Evolutionary conservation across 1,284 basidiomycete genomes (phyloP), one percentile per base, ranked within the genome.

Genomic region (Austropuccinia psidii): DNA sequence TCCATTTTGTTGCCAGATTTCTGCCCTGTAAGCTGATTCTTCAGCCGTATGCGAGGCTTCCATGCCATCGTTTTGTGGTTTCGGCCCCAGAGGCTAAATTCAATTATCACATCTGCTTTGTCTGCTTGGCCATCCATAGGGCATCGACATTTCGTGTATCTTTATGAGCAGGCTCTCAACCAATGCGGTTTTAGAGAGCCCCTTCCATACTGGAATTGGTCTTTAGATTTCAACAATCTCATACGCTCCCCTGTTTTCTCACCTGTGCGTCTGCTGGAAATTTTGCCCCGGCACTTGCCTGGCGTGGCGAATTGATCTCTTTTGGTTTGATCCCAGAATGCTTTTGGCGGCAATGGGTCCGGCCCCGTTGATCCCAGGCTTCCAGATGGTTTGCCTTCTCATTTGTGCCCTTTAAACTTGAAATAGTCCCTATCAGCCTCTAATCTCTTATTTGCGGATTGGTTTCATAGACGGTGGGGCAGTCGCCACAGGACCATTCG

Each of bases 61-160:
- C n/a, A n/a, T n/a, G n/a, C n/a, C n/a, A n/a, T n/a, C n/a, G n/a
- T n/a, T n/a, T n/a, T n/a, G n/a, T n/a, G n/a, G n/a, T n/a, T n/a
- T n/a, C n/a, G 50, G 27, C 27, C 24, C 39, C 15, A 54, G 29
- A 49, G 49, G 27, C 24, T 29, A 37, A 15, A 29, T 37, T 57
- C 6, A 57, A 27, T 24, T 55, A 55, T n/a, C n/a, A n/a, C n/a
- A n/a, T n/a, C n/a, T n/a, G n/a, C n/a, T n/a, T n/a, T n/a, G n/a
- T n/a, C n/a, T n/a, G n/a, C n/a, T n/a, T n/a, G n/a, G n/a, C n/a
- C n/a, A n/a, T n/a, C 19, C 47, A 33, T 70, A 72, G 69, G 69
- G 69, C 69, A 72, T 72, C 69, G 69, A 45, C 58, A 62, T 43
- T 61, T 72, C 17, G 47, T 72, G 37, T 62, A 52, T 29, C 57